Percentiles rank a stretch among this genome's conserved stretches.
These are phyloP conservation scores for Ramalina peruviana DNA, from an alignment of 495 filamentous ascomycete genomes.

Conservation along the genomic window DNA sequence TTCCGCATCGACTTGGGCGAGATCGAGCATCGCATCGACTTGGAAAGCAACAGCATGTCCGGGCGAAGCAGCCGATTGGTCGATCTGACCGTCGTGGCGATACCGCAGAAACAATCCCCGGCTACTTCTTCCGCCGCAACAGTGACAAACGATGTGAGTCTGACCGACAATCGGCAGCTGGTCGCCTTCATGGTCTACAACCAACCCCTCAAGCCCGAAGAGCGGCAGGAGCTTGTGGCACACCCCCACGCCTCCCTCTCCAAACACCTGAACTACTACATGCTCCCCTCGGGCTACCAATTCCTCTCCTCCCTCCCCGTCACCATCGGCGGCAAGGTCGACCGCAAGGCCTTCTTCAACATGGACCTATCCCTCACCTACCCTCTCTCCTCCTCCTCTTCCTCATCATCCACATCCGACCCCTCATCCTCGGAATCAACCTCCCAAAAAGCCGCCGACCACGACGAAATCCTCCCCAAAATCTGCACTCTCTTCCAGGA, in stretches of 20 bases:
- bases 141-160: background rate
- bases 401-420: background rate
- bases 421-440: background rate
- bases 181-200: slow-evolving; percentile 15
- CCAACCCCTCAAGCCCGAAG: background rate
- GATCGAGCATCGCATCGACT: slow-evolving; percentile 34
- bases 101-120: background rate
- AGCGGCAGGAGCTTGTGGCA: slow-evolving; percentile 10
- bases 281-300: slow-evolving; percentile 20
- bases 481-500: slow-evolving; percentile 12
- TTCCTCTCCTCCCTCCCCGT: slow-evolving; percentile 17
- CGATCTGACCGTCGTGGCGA: slow-evolving; percentile 8
- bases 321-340: slow-evolving; percentile 19
- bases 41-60: slow-evolving; percentile 3
- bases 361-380: slow-evolving; percentile 12
- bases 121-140: background rate
- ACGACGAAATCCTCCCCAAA: slow-evolving; percentile 3
- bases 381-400: slow-evolving; percentile 4
- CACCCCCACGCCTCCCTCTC: slow-evolving; percentile 10
- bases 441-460: too few species aligned
- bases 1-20: slow-evolving; percentile 69
- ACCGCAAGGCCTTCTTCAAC: slow-evolving; percentile 14
- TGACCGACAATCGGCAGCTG: slow-evolving; percentile 14
- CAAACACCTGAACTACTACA: slow-evolving; percentile 17
- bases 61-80: slow-evolving; percentile 3